Evolutionary conservation across 257 asterid species (phyloP).

Genomic region (Petunia axillaris): DNA sequence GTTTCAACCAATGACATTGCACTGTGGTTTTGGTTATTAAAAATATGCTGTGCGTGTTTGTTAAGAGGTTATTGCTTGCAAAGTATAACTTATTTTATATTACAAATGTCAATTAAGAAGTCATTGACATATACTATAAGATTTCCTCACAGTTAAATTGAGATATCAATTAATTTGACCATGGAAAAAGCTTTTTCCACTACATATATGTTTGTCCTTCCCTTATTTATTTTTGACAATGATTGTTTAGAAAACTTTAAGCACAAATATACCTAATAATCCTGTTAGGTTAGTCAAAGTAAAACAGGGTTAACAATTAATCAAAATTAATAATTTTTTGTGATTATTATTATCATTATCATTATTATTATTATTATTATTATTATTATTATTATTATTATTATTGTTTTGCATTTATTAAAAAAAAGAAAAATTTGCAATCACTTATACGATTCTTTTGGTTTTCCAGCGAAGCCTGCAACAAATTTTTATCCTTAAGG

Average conservation of each 20-base stretch:
- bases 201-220: not conserved
- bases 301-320: no score
- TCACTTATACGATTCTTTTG: not conserved
- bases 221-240: not conserved
- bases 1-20: not conserved
- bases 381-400: no score
- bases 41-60: not conserved
- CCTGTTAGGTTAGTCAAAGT: no score
- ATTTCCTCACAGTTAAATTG: not conserved
- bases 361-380: no score
- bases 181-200: no score
- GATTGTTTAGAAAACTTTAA: no score
- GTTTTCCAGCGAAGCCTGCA: constrained; percentile 81
- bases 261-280: no score
- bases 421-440: not conserved
- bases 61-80: not conserved
- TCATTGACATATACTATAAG: not conserved
- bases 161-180: not conserved
- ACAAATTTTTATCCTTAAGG: constrained; percentile 60
- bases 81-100: not conserved
- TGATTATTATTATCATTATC: no score
- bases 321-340: no score
- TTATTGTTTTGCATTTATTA: no score
- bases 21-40: not conserved
- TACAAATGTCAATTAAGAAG: not conserved